phyloP scores from a whole-genome alignment of 768 basidiomycete genomes.

The Lyophyllum semitale region DNA sequence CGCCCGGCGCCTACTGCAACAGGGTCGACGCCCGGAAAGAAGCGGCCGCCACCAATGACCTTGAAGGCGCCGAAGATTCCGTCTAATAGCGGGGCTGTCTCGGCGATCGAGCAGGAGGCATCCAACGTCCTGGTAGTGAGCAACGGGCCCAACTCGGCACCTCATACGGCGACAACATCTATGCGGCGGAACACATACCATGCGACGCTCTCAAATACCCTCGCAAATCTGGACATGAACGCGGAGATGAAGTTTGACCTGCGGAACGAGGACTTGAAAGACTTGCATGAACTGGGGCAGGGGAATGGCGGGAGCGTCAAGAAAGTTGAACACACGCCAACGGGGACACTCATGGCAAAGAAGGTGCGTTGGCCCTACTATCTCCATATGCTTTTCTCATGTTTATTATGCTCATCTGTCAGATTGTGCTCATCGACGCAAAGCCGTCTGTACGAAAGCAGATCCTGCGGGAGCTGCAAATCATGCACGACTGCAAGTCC shows the following conservation, averaged over 20 bases:
- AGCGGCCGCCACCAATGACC: conserved; percentile 81
- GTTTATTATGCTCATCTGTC: conserved; percentile 6
- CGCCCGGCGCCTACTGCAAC: conserved; percentile 37
- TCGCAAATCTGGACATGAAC: conserved; percentile 85
- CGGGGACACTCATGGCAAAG: conserved; percentile 94
- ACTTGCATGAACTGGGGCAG: conserved; percentile 87
- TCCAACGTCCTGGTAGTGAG: conserved; percentile 46
- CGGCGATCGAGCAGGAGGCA: conserved; percentile 42
- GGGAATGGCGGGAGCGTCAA: conserved; percentile 98
- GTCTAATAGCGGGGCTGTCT: conserved; percentile 39
- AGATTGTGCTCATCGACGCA: conserved; percentile 96
- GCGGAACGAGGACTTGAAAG: conserved; percentile 86
- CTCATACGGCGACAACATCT: conserved; percentile 47
- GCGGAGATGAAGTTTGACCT: conserved; percentile 85
- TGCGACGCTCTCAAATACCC: conserved; percentile 75
- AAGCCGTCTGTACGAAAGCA: conserved; percentile 97
- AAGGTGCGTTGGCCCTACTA: conserved; percentile 62
- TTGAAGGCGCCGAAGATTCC: conserved; percentile 71
- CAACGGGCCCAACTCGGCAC: conserved; percentile 53
- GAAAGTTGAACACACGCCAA: conserved; percentile 90
- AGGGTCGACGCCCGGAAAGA: conserved; percentile 46
- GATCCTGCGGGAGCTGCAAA: conserved; percentile 95
- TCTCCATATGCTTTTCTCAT: neutral
- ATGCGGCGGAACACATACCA: conserved; percentile 76
- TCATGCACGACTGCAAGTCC: conserved; percentile 97